These are phyloP conservation scores for Pseudogymnoascus sp. DNA, from an alignment of 2,329 filamentous ascomycete species.

Conservation along the genomic window DNA sequence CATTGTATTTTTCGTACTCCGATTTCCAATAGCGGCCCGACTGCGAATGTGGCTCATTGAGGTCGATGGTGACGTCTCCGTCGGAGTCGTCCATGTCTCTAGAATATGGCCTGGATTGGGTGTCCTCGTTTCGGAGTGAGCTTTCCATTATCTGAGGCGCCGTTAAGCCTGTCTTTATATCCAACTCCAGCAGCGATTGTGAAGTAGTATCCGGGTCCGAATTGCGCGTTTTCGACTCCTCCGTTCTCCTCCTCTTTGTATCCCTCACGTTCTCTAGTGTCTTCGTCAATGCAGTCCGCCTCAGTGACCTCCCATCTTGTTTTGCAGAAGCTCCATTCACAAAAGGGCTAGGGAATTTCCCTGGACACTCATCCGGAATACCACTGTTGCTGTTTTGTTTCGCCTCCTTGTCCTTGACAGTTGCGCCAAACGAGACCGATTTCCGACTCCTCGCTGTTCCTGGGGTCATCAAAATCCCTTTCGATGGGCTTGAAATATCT, in stretches of 20 bases:
- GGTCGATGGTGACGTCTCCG: conserved; percentile 59
- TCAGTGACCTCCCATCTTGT: not conserved
- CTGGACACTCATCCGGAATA: conserved; percentile 27
- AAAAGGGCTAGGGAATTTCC: conserved; percentile 28
- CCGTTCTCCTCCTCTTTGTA: conserved; percentile 17
- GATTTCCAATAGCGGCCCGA: conserved; percentile 76
- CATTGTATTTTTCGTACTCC: conserved; percentile 66
- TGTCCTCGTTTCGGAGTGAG: conserved; percentile 7
- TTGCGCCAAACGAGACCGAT: conserved; percentile 56
- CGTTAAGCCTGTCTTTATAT: conserved; percentile 7
- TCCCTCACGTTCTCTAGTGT: conserved; percentile 39
- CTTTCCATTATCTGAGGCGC: conserved; percentile 5
- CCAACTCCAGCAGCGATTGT: conserved; percentile 5
- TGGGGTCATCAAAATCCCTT: conserved; percentile 55
- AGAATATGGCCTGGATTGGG: conserved; percentile 24
- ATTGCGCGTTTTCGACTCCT: not conserved
- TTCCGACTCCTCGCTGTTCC: conserved; percentile 55
- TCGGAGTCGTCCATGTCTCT: conserved; percentile 34
- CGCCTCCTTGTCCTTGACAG: conserved; percentile 28
- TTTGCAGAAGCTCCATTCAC: not conserved
- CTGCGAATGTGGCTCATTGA: conserved; percentile 65
- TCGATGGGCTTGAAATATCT: not conserved
- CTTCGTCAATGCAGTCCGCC: conserved; percentile 36
- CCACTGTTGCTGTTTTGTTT: conserved; percentile 20
- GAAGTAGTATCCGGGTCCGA: not conserved